A percentile compares a stretch with the other conserved stretches of the same genome.
Evolutionary conservation across 495 filamentous ascomycete genomes (phyloP).

Genomic region (Penicillium taxi): DNA sequence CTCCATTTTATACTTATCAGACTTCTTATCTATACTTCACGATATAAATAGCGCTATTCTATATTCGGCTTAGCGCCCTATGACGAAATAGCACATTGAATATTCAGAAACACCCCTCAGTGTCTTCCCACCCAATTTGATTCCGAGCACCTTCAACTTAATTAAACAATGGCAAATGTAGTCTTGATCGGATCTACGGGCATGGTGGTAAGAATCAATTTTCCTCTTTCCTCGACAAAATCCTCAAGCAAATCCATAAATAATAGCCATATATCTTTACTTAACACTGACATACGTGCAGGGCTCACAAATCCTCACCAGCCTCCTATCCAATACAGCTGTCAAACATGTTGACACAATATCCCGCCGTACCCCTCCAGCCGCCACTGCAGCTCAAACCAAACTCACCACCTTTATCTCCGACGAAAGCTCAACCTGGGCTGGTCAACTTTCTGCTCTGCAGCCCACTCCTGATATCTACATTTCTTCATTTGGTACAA

Average conservation of each 20-base stretch:
- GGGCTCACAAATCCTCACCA: conserved; percentile 44
- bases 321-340: conserved; percentile 31
- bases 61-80: no score
- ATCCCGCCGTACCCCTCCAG: conserved; percentile 35
- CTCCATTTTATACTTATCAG: no score
- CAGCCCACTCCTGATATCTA: conserved; percentile 51
- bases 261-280: not conserved
- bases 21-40: no score
- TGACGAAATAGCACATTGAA: no score
- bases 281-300: conserved; percentile 16
- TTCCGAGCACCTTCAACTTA: no score
- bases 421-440: conserved; percentile 48
- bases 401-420: conserved; percentile 41
- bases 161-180: conserved; percentile 30
- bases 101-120: no score
- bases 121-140: no score
- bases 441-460: conserved; percentile 42
- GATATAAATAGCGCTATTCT: no score
- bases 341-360: conserved; percentile 40
- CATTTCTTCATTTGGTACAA: conserved; percentile 61
- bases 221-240: not conserved
- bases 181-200: conserved; percentile 42
- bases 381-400: conserved; percentile 22
- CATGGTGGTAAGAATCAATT: conserved; percentile 35
- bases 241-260: not conserved